Percentiles rank a stretch among this genome's conserved stretches.
Conservation (phyloP, 257 asterid genomes). For the Solanum etuberosum region DNA sequence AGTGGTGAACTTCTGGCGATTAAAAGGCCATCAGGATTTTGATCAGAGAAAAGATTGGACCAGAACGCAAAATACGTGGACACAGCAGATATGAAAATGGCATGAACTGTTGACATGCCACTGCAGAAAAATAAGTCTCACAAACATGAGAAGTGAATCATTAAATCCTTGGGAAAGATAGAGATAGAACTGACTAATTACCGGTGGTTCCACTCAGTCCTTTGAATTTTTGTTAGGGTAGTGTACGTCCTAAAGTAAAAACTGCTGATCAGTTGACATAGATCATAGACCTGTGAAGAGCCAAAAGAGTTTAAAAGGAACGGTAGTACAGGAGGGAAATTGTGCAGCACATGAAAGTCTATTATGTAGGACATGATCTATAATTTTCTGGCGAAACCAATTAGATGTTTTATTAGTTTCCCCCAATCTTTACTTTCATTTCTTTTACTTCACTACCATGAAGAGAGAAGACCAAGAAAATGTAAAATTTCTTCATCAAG, state of each 20-base stretch:
- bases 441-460: background rate
- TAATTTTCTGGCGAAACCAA: background rate
- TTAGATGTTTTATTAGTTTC: background rate
- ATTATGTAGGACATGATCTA: background rate
- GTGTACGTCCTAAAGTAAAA: slow-evolving; percentile 60
- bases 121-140: slow-evolving; percentile 41
- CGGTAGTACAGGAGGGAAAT: background rate
- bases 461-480: background rate
- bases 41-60: slow-evolving; percentile 76
- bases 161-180: background rate
- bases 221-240: slow-evolving; percentile 72
- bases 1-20: slow-evolving; percentile 61
- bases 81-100: slow-evolving; percentile 58
- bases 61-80: slow-evolving; percentile 80
- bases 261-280: slow-evolving; percentile 73
- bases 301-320: slow-evolving; percentile 7
- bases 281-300: slow-evolving; percentile 57
- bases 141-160: slow-evolving; percentile 17
- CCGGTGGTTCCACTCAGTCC: slow-evolving; percentile 94
- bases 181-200: slow-evolving; percentile 12
- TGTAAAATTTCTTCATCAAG: background rate
- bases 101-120: slow-evolving; percentile 84
- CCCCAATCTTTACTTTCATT: background rate
- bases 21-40: slow-evolving; percentile 34
- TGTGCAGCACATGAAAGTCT: background rate